A percentile compares a stretch with the other conserved stretches of the same genome.
Evolutionary conservation across 2,329 filamentous ascomycete genomes (phyloP).

Genomic region (Aureobasidium sp.): DNA sequence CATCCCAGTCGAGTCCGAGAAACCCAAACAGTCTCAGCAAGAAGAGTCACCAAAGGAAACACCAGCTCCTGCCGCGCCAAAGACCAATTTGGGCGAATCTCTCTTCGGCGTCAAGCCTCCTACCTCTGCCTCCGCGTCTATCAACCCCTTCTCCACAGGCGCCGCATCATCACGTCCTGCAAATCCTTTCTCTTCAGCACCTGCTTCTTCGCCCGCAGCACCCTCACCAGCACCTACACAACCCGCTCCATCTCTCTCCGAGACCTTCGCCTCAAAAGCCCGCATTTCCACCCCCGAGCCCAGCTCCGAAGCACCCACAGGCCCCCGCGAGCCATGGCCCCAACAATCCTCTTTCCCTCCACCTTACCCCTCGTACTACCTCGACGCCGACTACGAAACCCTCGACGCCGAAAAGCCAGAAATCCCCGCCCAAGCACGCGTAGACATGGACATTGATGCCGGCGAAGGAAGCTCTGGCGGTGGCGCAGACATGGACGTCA

Average conservation of each 20-base stretch:
- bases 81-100: slow-evolving; percentile 53
- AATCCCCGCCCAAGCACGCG: slow-evolving; percentile 40
- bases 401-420: slow-evolving; percentile 52
- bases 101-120: slow-evolving; percentile 58
- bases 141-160: slow-evolving; percentile 55
- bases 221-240: slow-evolving; percentile 16
- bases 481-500: slow-evolving; percentile 33
- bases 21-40: slow-evolving; percentile 23
- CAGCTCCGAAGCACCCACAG: slow-evolving; percentile 19
- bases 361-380: slow-evolving; percentile 67
- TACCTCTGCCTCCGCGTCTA: slow-evolving; percentile 19
- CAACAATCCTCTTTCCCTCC: slow-evolving; percentile 52
- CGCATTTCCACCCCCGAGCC: slow-evolving; percentile 39
- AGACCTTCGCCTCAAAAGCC: slow-evolving; percentile 67
- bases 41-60: slow-evolving; percentile 18
- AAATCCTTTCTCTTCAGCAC: slow-evolving; percentile 51
- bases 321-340: slow-evolving; percentile 64
- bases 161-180: slow-evolving; percentile 41
- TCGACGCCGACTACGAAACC: slow-evolving; percentile 87
- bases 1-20: slow-evolving; percentile 14
- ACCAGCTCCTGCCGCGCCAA: slow-evolving; percentile 19
- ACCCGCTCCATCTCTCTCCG: slow-evolving; percentile 50
- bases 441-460: slow-evolving; percentile 28
- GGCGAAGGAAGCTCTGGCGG: slow-evolving; percentile 16
- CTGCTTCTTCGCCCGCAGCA: slow-evolving; percentile 36